Evolutionary conservation across 192 early-diverging fungal genomes (phyloP), one percentile per base, ranked within the genome.

Genomic region (Piromyces finnis): DNA sequence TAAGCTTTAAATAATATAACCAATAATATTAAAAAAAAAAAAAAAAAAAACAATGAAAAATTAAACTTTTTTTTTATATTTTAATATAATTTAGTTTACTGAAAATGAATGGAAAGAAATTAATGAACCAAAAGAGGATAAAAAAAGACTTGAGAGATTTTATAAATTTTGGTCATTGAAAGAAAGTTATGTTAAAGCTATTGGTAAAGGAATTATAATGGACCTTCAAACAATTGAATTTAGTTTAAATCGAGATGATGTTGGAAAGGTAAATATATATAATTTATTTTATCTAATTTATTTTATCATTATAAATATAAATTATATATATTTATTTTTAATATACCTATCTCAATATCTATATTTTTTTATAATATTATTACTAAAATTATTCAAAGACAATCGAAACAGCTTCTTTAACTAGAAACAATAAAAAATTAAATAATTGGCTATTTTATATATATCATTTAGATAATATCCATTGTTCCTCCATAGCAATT

Each of bases 111-210:
- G 41, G 41, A 51, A 51, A 51, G 41, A 51, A 51, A 51, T 51
- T 22, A 51, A 51, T 51, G 41, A 51, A 51, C 0, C 22, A 22
- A 51, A 51, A 51, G 41, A 22, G 18, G 41, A 51, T 51, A 22
- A 51, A 22, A 17, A 51, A 22, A 51, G 41, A 51, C 41, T 51
- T 51, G 41, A 81, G 28, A 79, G 86, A 78, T 91, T 91, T 82
- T 85, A 86, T 77, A 79, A 83, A 77, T 78, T 85, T 37, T 91
- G 90, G 90, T 88, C 85, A 77, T 82, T 91, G 51, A 91, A 91
- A 80, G 90, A 91, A 81, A 87, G 88, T 78, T 84, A 86, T 28
- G 85, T 88, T 39, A 91, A 91, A 82, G 88, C 89, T 29, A 29
- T 91, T n/a, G 90, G 88, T 15, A 77, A 89, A 27, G 88, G 90